Percentiles rank a stretch among this genome's conserved stretches.
These are phyloP conservation scores for Hanseniaspora nectarophila DNA, from an alignment of 805 yeast species.

Conservation along the genomic window DNA sequence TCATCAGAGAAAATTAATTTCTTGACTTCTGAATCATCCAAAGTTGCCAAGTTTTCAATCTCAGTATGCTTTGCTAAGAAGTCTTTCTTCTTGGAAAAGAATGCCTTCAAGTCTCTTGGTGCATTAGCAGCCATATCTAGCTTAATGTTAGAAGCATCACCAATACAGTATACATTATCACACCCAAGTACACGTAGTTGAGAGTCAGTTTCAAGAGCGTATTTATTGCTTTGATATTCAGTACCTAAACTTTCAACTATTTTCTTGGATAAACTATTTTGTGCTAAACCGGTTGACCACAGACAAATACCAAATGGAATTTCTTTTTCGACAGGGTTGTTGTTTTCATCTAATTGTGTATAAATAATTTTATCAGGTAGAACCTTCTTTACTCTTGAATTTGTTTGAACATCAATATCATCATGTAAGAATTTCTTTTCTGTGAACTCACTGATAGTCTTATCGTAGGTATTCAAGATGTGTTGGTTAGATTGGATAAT, in stretches of 20 bases:
- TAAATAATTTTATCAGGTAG: slow-evolving; percentile 47
- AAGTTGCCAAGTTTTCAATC: slow-evolving; percentile 26
- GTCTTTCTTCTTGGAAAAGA: slow-evolving; percentile 17
- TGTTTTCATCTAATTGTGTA: slow-evolving; percentile 35
- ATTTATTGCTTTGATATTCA: slow-evolving; percentile 43
- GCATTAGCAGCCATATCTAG: slow-evolving; percentile 48
- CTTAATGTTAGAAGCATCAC: slow-evolving; percentile 59
- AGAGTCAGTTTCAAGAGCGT: slow-evolving; percentile 69
- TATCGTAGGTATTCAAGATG: slow-evolving; percentile 57
- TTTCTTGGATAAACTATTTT: slow-evolving; percentile 47
- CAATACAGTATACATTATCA: slow-evolving; percentile 60
- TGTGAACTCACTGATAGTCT: slow-evolving; percentile 52
- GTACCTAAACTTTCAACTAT: slow-evolving; percentile 38
- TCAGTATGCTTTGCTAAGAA: slow-evolving; percentile 40
- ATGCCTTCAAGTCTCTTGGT: slow-evolving; percentile 35
- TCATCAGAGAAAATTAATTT: slow-evolving; percentile 36
- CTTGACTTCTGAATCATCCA: neutral
- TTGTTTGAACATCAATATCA: slow-evolving; percentile 48
- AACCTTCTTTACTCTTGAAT: slow-evolving; percentile 51
- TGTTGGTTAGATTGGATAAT: slow-evolving; percentile 58
- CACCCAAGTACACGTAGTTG: slow-evolving; percentile 60
- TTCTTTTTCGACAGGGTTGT: slow-evolving; percentile 20
- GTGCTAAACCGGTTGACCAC: slow-evolving; percentile 70
- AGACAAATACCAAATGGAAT: slow-evolving; percentile 57
- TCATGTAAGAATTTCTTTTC: slow-evolving; percentile 52